phyloP scores from a whole-genome alignment of 2,329 filamentous ascomycete species.

The Colletotrichum incanum region DNA sequence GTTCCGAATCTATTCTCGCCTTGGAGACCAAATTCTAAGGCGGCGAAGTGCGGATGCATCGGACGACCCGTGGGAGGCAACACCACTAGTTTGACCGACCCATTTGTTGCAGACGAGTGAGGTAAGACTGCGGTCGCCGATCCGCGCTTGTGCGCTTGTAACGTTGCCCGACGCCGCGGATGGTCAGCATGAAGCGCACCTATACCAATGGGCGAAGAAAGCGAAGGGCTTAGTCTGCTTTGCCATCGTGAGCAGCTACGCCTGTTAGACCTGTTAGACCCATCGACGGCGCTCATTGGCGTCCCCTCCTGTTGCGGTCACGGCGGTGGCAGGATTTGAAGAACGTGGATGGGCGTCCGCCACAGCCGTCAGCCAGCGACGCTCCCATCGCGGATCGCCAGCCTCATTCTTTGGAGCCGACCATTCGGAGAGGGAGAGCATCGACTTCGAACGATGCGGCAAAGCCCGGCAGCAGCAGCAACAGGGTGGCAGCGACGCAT shows the following conservation, averaged over 20 bases:
- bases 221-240: not conserved
- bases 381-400: not conserved
- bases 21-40: not conserved
- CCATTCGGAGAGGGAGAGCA: not conserved
- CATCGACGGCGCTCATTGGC: slow-evolving; percentile 17
- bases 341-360: slow-evolving; percentile 14
- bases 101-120: slow-evolving; percentile 1
- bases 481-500: slow-evolving; percentile 18
- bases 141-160: slow-evolving; percentile 42
- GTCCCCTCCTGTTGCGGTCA: slow-evolving; percentile 13
- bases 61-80: slow-evolving; percentile 4
- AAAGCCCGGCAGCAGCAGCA: not conserved
- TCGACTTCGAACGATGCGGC: not conserved
- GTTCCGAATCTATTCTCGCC: slow-evolving; percentile 6
- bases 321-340: not conserved
- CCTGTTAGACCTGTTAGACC: not conserved
- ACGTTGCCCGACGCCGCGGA: slow-evolving; percentile 31
- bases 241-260: slow-evolving; percentile 11
- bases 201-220: slow-evolving; percentile 6
- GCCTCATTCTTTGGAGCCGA: slow-evolving; percentile 22
- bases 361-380: slow-evolving; percentile 28
- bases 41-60: slow-evolving; percentile 6
- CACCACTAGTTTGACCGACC: not conserved
- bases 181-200: slow-evolving; percentile 22
- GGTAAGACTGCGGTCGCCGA: slow-evolving; percentile 5